phyloP scores from a whole-genome alignment of 441 rosid species.

The Bocquillonia castaneifolia region DNA sequence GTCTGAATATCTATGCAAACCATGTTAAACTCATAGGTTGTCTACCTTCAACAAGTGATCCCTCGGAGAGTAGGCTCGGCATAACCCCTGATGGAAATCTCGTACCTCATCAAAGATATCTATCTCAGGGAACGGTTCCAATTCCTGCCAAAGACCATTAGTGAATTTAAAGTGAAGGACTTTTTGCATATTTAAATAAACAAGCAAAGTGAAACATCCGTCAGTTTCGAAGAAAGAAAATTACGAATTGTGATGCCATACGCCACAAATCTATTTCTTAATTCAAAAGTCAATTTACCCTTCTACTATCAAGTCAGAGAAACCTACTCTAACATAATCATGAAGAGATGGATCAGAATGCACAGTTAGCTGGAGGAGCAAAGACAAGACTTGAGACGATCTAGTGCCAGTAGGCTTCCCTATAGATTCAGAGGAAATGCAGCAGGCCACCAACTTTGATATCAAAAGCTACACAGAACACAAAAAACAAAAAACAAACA shows the following conservation, averaged over 20 bases:
- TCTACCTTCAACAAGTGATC: slow-evolving; percentile 82
- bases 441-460: slow-evolving; percentile 83
- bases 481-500: slow-evolving; percentile 14
- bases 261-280: slow-evolving; percentile 3
- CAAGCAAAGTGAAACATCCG: slow-evolving; percentile 10
- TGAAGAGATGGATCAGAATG: slow-evolving; percentile 63
- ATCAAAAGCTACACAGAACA: slow-evolving; percentile 70
- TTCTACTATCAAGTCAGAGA: slow-evolving; percentile 17
- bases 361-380: slow-evolving; percentile 67
- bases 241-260: slow-evolving; percentile 11
- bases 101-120: slow-evolving; percentile 55
- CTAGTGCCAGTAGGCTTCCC: slow-evolving; percentile 42
- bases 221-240: background rate
- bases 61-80: slow-evolving; percentile 60
- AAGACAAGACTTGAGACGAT: slow-evolving; percentile 52
- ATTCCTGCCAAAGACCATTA: slow-evolving; percentile 49
- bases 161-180: slow-evolving; percentile 16
- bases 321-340: slow-evolving; percentile 73
- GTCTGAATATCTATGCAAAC: background rate
- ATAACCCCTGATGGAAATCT: slow-evolving; percentile 56
- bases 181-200: slow-evolving; percentile 14
- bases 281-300: slow-evolving; percentile 7
- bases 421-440: slow-evolving; percentile 49
- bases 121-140: slow-evolving; percentile 81
- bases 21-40: slow-evolving; percentile 11